Evolutionary conservation across 2,329 filamentous ascomycete genomes (phyloP).

Genomic region (Dactylonectria macrodidyma): DNA sequence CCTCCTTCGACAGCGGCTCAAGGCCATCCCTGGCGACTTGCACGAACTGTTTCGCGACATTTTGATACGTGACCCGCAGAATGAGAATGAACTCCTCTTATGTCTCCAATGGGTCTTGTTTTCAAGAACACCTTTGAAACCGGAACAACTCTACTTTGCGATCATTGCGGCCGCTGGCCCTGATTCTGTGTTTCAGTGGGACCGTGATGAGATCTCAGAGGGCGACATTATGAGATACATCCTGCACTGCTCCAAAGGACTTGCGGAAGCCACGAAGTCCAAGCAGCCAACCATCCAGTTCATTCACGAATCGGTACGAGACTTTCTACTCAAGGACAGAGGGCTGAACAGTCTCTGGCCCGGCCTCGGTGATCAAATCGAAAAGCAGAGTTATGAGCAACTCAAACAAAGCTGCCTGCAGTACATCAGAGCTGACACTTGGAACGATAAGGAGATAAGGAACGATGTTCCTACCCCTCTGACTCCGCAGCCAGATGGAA

Average conservation of each 20-base stretch:
- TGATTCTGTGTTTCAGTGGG: slow-evolving; percentile 36
- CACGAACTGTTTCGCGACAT: slow-evolving; percentile 9
- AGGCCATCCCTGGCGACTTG: background rate
- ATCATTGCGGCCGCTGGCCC: background rate
- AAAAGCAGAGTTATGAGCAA: slow-evolving; percentile 18
- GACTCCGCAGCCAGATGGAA: background rate
- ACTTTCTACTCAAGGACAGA: slow-evolving; percentile 58
- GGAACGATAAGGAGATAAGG: background rate
- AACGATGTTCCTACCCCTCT: too few species aligned
- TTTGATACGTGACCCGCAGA: background rate
- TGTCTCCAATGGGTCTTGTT: slow-evolving; percentile 15
- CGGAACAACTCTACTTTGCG: slow-evolving; percentile 12
- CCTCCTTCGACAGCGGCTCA: background rate
- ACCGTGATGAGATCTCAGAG: slow-evolving; percentile 34
- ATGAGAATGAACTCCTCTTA: background rate
- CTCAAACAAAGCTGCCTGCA: slow-evolving; percentile 27
- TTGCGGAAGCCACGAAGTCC: slow-evolving; percentile 56
- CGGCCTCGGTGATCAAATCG: fast-evolving
- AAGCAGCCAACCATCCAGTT: slow-evolving; percentile 55
- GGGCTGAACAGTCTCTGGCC: slow-evolving; percentile 44
- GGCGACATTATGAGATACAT: slow-evolving; percentile 53
- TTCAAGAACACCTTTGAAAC: background rate
- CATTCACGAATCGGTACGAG: slow-evolving; percentile 66
- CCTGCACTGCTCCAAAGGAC: slow-evolving; percentile 60
- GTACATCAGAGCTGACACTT: slow-evolving; percentile 3